Evolutionary conservation across 129 eudicot species (phyloP).

Genomic region (Ambrosia artemisiifolia): DNA sequence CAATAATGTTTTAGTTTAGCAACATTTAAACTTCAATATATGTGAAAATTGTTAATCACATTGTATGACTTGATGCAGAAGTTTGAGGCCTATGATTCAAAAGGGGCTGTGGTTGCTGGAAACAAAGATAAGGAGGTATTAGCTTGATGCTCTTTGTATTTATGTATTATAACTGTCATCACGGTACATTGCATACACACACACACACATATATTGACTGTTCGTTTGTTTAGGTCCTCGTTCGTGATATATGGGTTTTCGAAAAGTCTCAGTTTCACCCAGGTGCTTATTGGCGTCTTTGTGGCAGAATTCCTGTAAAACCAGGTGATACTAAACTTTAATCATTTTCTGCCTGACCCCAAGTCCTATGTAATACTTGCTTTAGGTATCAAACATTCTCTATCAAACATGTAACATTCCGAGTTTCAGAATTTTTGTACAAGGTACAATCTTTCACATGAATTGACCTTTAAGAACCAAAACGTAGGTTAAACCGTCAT

Average conservation of each 20-base stretch:
- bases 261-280: slow-evolving; percentile 89
- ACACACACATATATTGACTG: neutral
- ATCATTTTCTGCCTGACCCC: slow-evolving; percentile 1
- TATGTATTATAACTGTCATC: neutral
- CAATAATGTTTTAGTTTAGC: neutral
- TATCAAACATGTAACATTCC: slow-evolving; percentile 13
- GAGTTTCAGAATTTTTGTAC: slow-evolving; percentile 27
- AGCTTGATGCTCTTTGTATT: slow-evolving; percentile 9
- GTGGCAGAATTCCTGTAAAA: slow-evolving; percentile 63
- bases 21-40: neutral
- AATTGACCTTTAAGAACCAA: slow-evolving; percentile 16
- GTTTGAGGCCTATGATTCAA: slow-evolving; percentile 83
- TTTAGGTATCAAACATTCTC: neutral
- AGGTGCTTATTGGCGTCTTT: slow-evolving; percentile 86
- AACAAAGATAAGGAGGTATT: slow-evolving; percentile 82
- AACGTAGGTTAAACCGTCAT: slow-evolving; percentile 6
- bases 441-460: neutral
- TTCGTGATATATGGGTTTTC: slow-evolving; percentile 94
- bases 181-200: neutral
- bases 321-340: slow-evolving; percentile 15
- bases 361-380: neutral
- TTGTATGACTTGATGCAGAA: slow-evolving; percentile 47
- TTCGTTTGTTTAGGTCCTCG: slow-evolving; percentile 57
- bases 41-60: slow-evolving; percentile 14
- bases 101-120: slow-evolving; percentile 76